Base-by-base conservation (phyloP, 768 basidiomycete species). In the Tricholoma hemisulphureum region DNA sequence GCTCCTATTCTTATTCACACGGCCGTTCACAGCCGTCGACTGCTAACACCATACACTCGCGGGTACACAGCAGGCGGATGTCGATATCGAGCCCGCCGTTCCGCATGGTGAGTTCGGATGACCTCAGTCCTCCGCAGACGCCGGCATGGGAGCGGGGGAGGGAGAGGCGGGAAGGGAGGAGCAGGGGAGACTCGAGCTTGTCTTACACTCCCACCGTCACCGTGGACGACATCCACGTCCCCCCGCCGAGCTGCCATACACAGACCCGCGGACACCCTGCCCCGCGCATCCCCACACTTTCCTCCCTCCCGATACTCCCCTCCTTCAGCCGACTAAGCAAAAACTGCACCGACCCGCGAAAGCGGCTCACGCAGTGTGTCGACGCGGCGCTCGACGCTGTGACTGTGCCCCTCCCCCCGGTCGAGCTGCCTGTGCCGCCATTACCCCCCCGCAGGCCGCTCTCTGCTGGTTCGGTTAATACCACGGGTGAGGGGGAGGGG, bases 201-300 rank as follows among this genome's bases (percentile, higher is more conserved):
- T 64, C 65, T 9, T 45, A 51, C 21, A 24, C 48, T 10, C 53
- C 61, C 26, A 63, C 63, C 24, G 58, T 63, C 26, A 70, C 71
- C 29, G 59, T 64, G 60, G 71, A 72, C 50, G 71, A 72, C 50
- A 70, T 71, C 34, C 61, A 65, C 26, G 61, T 72, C 0, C 68
- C 67, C 45, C 63, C 69, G 11, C 59, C 60, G 9, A 51, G 53
- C 3, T 53, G 35, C 29, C 64, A 51, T n/a, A n/a, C n/a, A n/a
- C 10, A 61, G 50, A 35, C 57, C 62, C 16, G 16, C 60, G 14
- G 70, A 73, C 13, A 71, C 71, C n/a, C 70, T 20, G 65, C 71
- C 11, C 67, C 67, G 13, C 71, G 73, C 70, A 23, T 75, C 71
- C 31, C 72, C 67, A 8, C 61, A 58, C n/a, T 60, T 21, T 9